Conservation (phyloP, 2,329 filamentous ascomycete genomes). For the Aspergillus bombycis region DNA sequence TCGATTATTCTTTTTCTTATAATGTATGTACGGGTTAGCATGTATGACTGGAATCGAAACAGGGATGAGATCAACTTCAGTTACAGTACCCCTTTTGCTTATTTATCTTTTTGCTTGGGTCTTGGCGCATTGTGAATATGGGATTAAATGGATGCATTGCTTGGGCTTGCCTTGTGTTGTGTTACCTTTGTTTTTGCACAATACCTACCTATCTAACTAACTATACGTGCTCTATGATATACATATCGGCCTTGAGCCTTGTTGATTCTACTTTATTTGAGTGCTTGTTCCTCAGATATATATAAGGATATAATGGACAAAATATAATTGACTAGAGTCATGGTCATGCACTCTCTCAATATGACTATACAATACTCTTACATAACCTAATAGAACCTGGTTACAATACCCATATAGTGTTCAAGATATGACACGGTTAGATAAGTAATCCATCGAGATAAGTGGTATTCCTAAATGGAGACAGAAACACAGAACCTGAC, state of each 20-base stretch:
- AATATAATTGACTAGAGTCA: neutral
- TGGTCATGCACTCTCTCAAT: neutral
- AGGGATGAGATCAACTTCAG: conserved; percentile 16
- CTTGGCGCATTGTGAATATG: conserved; percentile 5
- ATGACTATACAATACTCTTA: conserved; percentile 8
- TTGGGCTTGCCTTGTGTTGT: neutral
- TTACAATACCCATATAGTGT: neutral
- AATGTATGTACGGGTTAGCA: conserved; percentile 27
- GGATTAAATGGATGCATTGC: conserved; percentile 5
- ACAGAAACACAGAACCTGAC: neutral
- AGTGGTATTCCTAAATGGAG: neutral
- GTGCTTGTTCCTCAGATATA: conserved; percentile 1
- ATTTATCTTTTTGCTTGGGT: conserved; percentile 12
- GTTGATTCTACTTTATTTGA: neutral
- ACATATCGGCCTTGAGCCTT: neutral
- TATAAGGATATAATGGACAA: conserved; percentile 5
- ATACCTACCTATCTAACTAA: neutral
- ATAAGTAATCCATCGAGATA: neutral
- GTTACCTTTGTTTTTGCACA: neutral
- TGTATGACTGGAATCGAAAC: conserved; percentile 23
- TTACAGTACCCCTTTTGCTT: conserved; percentile 12
- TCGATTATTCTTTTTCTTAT: conserved; percentile 8
- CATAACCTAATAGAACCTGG: neutral
- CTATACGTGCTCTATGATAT: neutral
- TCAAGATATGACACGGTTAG: neutral